These are phyloP conservation scores for Odontarrhena argentea DNA, from an alignment of 345 rosid genomes.

Conservation along the genomic window DNA sequence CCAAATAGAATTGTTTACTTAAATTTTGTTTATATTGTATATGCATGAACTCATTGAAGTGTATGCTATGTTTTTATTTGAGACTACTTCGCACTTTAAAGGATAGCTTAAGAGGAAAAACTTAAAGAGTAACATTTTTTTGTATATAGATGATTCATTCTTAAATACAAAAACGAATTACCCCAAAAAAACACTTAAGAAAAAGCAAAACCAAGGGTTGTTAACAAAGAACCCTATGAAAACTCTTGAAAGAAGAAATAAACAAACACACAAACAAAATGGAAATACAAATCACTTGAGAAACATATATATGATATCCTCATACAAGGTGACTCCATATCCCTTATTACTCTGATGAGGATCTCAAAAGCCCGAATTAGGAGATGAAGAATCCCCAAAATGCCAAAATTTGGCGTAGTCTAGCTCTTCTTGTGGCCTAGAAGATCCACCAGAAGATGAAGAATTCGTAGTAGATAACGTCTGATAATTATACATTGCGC, in stretches of 20 bases:
- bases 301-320: conserved; percentile 24
- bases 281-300: conserved; percentile 31
- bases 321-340: conserved; percentile 13
- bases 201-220: conserved; percentile 23
- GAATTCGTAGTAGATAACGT: conserved; percentile 29
- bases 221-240: conserved; percentile 27
- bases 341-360: conserved; percentile 18
- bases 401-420: conserved; percentile 36
- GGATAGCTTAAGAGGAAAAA: too few species aligned
- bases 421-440: conserved; percentile 36
- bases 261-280: conserved; percentile 35
- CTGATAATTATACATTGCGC: conserved; percentile 30
- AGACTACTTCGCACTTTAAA: not conserved
- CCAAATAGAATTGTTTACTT: too few species aligned
- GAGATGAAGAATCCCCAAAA: conserved; percentile 41
- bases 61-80: conserved; percentile 12
- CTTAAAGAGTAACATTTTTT: conserved; percentile 7
- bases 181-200: conserved; percentile 1
- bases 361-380: conserved; percentile 37
- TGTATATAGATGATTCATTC: conserved; percentile 4
- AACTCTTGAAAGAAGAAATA: conserved; percentile 30
- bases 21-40: too few species aligned
- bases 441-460: conserved; percentile 44
- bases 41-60: too few species aligned
- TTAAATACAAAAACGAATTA: conserved; percentile 4